Percentiles rank a stretch among this genome's conserved stretches.
These are phyloP conservation scores for Russula ochroleuca DNA, from an alignment of 768 basidiomycete genomes.

Conservation along the genomic window DNA sequence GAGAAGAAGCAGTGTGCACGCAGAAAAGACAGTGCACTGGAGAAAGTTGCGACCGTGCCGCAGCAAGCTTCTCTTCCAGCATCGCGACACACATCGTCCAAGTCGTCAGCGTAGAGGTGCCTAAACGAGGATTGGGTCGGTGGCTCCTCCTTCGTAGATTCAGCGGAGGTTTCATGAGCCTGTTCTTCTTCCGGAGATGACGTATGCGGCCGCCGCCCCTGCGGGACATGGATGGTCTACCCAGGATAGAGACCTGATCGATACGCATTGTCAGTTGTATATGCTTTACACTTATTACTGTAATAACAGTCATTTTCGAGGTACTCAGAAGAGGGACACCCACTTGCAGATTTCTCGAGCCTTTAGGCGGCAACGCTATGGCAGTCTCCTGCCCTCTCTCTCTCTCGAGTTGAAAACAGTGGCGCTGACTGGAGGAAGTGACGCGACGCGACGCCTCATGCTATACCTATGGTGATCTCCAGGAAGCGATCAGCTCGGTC, in stretches of 20 bases:
- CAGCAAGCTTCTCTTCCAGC: conserved; percentile 73
- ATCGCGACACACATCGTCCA: conserved; percentile 33
- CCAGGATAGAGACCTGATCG: conserved; percentile 47
- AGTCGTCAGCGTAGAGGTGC: conserved; percentile 34
- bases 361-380: conserved; percentile 54
- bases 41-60: conserved; percentile 59
- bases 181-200: conserved; percentile 15
- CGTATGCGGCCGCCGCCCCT: not conserved
- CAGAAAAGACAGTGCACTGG: conserved; percentile 86
- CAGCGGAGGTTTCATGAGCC: not conserved
- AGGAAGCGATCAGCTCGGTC: conserved; percentile 32
- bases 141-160: not conserved
- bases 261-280: conserved; percentile 86
- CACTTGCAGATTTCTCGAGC: conserved; percentile 65
- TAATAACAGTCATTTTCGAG: too few relatives aligned
- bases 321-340: not conserved
- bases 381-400: conserved; percentile 76
- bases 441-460: conserved; percentile 93
- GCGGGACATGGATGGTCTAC: conserved; percentile 21
- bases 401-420: conserved; percentile 80
- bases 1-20: conserved; percentile 42
- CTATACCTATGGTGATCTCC: conserved; percentile 92
- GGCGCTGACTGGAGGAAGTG: conserved; percentile 77
- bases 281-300: conserved; percentile 65
- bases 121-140: conserved; percentile 17